These are phyloP conservation scores for Clitopilus passeckerianus DNA, from an alignment of 768 basidiomycete genomes.

Conservation along the genomic window DNA sequence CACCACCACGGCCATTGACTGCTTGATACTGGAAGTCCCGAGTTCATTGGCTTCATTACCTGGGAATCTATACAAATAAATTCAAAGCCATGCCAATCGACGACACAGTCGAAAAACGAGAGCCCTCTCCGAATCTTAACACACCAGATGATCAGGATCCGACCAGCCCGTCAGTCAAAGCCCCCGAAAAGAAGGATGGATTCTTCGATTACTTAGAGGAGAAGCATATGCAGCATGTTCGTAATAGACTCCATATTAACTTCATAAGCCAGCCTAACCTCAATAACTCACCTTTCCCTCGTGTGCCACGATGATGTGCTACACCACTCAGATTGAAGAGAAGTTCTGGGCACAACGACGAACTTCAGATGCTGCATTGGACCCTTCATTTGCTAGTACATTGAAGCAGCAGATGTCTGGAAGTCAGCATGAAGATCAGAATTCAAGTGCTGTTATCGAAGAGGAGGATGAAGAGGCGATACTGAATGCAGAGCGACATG, in stretches of 20 bases:
- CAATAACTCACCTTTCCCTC: too few species aligned
- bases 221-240: constrained; percentile 68
- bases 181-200: constrained; percentile 59
- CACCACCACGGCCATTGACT: background rate
- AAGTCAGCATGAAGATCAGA: constrained; percentile 17
- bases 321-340: constrained; percentile 57
- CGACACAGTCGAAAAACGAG: background rate
- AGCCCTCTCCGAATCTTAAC: background rate
- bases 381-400: constrained; percentile 33
- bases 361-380: constrained; percentile 48
- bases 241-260: constrained; percentile 15
- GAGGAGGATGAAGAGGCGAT: constrained; percentile 30
- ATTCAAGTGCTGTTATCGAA: constrained; percentile 19
- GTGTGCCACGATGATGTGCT: background rate
- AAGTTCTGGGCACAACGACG: constrained; percentile 66
- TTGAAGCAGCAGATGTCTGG: constrained; percentile 22
- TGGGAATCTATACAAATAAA: too few species aligned
- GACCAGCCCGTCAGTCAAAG: constrained; percentile 18
- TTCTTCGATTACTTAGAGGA: constrained; percentile 82
- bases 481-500: constrained; percentile 23
- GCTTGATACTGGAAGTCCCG: background rate
- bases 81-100: background rate
- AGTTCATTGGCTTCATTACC: background rate
- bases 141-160: background rate
- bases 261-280: too few species aligned